Conservation (phyloP, 2,329 filamentous ascomycete species). For the Aspergillus sp. region DNA sequence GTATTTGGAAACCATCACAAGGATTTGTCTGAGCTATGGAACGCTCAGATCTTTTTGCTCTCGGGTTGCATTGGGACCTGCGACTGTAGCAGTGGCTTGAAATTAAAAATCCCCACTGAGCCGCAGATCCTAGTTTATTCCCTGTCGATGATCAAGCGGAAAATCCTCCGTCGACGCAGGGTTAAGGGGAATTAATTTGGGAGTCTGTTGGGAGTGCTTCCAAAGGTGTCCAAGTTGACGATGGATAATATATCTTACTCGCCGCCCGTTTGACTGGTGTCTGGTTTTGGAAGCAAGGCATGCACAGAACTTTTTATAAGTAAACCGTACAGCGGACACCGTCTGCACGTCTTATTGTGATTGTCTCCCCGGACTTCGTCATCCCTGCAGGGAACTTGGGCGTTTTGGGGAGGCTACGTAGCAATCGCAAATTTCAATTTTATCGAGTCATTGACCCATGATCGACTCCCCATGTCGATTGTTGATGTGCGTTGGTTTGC, state of each 20-base stretch:
- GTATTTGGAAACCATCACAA: no score
- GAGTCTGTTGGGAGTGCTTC: not conserved
- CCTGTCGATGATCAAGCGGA: conserved; percentile 7
- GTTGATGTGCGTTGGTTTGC: not conserved
- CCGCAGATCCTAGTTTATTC: conserved; percentile 10
- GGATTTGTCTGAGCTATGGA: no score
- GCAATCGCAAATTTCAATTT: not conserved
- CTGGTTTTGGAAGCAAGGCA: not conserved
- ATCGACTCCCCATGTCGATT: not conserved
- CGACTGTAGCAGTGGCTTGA: not conserved
- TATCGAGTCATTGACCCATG: not conserved
- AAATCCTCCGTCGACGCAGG: not conserved
- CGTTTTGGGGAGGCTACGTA: not conserved
- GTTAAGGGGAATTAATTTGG: not conserved
- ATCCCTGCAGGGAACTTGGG: conserved; percentile 1
- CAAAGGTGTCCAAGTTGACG: not conserved
- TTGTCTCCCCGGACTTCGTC: conserved; percentile 1
- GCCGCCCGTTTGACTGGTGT: not conserved
- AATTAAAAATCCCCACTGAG: conserved; percentile 8
- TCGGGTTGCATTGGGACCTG: not conserved
- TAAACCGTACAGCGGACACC: no score
- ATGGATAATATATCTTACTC: not conserved
- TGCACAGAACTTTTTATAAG: not conserved
- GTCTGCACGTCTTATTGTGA: not conserved
- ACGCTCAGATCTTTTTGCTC: no score